Conservation (phyloP, 1,284 basidiomycete species). For the Ceratobasidium papillatum region DNA sequence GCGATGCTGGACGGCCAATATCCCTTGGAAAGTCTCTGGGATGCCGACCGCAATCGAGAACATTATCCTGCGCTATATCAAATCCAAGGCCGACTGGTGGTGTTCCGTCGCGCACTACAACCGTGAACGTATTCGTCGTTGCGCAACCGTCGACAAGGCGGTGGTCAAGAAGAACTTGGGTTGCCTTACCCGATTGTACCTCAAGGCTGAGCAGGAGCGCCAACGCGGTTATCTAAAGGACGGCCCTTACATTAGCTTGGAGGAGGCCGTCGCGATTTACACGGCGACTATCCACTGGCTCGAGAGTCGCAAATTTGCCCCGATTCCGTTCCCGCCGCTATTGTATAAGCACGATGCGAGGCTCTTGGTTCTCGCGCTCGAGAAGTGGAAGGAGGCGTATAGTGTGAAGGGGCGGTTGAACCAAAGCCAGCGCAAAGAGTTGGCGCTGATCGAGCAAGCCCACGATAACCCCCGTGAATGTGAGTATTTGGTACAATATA, state of each 20-base stretch:
- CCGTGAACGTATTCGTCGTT: slow-evolving; percentile 92
- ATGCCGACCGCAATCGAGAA: slow-evolving; percentile 99
- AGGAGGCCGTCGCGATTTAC: slow-evolving; percentile 97
- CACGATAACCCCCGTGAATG: slow-evolving; percentile 95
- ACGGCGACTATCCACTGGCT: slow-evolving; percentile 98
- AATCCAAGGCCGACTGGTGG: slow-evolving; percentile 99
- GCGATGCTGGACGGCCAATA: slow-evolving; percentile 99
- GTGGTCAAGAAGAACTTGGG: slow-evolving; percentile 97
- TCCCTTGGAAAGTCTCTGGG: slow-evolving; percentile 96
- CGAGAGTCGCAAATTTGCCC: slow-evolving; percentile 92
- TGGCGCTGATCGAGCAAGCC: slow-evolving; percentile 95
- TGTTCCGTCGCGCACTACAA: slow-evolving; percentile 94
- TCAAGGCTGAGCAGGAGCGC: slow-evolving; percentile 97
- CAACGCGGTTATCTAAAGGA: slow-evolving; percentile 98
- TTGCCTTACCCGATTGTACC: slow-evolving; percentile 89
- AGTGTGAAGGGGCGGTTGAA: slow-evolving; percentile 97
- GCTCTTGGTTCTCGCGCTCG: slow-evolving; percentile 90
- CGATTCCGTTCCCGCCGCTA: slow-evolving; percentile 97
- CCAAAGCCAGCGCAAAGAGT: slow-evolving; percentile 94
- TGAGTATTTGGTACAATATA: slow-evolving; percentile 49
- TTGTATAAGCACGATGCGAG: slow-evolving; percentile 99
- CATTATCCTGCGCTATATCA: slow-evolving; percentile 98
- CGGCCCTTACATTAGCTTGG: slow-evolving; percentile 95
- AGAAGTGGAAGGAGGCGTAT: slow-evolving; percentile 97
- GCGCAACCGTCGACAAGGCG: slow-evolving; percentile 99